Evolutionary conservation across 495 filamentous ascomycete genomes (phyloP).

Genomic region (Aspergillus wentii): DNA sequence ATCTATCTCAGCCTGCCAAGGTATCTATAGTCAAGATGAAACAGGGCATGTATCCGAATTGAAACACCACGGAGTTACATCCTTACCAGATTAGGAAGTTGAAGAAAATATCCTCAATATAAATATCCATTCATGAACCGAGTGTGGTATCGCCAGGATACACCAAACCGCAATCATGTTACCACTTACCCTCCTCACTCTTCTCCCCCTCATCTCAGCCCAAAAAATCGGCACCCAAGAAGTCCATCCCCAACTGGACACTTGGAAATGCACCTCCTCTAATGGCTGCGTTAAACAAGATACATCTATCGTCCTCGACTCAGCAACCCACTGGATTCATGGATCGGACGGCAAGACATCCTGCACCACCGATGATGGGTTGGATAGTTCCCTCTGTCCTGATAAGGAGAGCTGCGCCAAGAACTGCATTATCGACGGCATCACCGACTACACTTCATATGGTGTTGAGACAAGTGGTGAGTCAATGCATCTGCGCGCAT

Average conservation of each 20-base stretch:
- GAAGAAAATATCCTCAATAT: no score
- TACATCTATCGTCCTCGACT: slow-evolving; percentile 37
- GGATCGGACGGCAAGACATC: slow-evolving; percentile 25
- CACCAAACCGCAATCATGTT: background rate
- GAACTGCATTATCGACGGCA: slow-evolving; percentile 49
- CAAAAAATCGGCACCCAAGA: slow-evolving; percentile 26
- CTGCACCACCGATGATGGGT: slow-evolving; percentile 30
- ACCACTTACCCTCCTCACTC: slow-evolving; percentile 1
- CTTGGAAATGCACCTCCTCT: slow-evolving; percentile 33
- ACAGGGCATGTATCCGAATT: background rate
- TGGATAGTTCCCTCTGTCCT: slow-evolving; percentile 43
- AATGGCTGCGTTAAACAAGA: slow-evolving; percentile 32
- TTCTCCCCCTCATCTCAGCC: slow-evolving; percentile 13
- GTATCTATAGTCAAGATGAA: background rate
- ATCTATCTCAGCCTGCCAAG: no score
- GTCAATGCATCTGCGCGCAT: slow-evolving; percentile 39
- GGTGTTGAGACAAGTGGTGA: slow-evolving; percentile 42
- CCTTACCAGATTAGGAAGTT: no score
- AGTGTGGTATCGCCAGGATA: background rate
- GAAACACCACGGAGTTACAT: background rate
- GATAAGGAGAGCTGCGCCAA: slow-evolving; percentile 38
- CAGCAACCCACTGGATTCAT: slow-evolving; percentile 41
- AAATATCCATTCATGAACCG: no score
- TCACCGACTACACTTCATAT: slow-evolving; percentile 36
- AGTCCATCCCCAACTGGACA: slow-evolving; percentile 27